Evolutionary conservation across 2,329 filamentous ascomycete species (phyloP).

Genomic region (Botrytis byssoidea): DNA sequence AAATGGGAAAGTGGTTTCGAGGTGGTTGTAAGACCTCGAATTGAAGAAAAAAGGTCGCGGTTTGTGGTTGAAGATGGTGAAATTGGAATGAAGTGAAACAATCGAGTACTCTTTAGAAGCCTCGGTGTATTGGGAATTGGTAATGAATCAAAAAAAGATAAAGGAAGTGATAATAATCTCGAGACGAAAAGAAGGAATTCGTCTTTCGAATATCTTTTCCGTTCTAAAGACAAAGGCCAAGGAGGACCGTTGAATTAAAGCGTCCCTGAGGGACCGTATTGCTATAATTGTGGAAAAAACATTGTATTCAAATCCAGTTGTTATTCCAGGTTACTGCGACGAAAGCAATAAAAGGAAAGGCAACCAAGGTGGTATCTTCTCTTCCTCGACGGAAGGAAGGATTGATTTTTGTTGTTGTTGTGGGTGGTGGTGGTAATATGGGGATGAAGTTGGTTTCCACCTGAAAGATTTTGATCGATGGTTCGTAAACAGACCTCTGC

Average conservation of each 20-base stretch:
- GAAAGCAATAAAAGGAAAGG: constrained; percentile 11
- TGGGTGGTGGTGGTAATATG: not conserved
- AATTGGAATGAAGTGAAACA: constrained; percentile 17
- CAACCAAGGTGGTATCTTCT: not conserved
- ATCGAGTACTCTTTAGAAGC: not conserved
- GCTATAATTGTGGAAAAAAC: constrained; percentile 41
- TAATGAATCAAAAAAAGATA: not conserved
- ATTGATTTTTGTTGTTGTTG: not conserved
- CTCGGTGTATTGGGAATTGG: constrained; percentile 2
- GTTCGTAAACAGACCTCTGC: not conserved
- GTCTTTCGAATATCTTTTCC: constrained; percentile 25
- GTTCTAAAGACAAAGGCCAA: constrained; percentile 24
- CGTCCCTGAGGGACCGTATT: constrained; percentile 49
- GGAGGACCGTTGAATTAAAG: constrained; percentile 32
- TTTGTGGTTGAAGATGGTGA: not conserved
- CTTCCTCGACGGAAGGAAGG: not conserved
- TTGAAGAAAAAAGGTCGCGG: not conserved
- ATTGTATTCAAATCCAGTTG: constrained; percentile 31
- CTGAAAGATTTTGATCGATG: not conserved
- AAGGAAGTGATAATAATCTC: not conserved
- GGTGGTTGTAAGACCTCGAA: not conserved
- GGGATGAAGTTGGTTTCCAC: not conserved
- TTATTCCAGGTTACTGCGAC: constrained; percentile 28
- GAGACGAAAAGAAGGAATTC: constrained; percentile 15
- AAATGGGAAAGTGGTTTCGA: not conserved